These are phyloP conservation scores for Pontederia crassipes DNA, from an alignment of 176 grass and related monocot species.

Conservation along the genomic window DNA sequence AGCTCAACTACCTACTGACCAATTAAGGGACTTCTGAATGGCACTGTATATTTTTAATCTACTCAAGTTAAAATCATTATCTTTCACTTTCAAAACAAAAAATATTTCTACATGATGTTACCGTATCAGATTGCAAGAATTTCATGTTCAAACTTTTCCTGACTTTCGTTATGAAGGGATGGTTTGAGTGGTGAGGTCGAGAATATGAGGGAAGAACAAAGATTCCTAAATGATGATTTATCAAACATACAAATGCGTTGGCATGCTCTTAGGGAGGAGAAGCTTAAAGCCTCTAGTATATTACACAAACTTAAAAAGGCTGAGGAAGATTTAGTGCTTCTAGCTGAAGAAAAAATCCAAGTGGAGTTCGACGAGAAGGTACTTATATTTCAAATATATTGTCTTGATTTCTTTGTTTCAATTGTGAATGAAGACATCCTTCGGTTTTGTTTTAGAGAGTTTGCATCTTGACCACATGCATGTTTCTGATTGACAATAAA, in stretches of 20 bases:
- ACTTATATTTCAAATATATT: conserved; percentile 1
- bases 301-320: conserved; percentile 44
- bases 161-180: conserved; percentile 34
- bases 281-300: conserved; percentile 49
- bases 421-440: not conserved
- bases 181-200: conserved; percentile 61
- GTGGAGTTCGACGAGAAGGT: conserved; percentile 68
- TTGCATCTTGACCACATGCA: no score
- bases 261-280: conserved; percentile 70
- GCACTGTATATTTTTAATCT: no score
- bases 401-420: not conserved
- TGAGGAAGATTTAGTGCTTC: conserved; percentile 44
- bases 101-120: no score
- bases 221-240: conserved; percentile 42
- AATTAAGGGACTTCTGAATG: no score
- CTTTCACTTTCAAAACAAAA: no score
- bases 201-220: conserved; percentile 77
- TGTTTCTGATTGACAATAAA: no score
- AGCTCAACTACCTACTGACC: no score
- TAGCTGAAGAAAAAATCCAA: conserved; percentile 65
- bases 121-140: no score
- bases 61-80: no score
- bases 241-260: conserved; percentile 69
- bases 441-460: not conserved
- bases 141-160: not conserved